phyloP scores from a whole-genome alignment of 495 filamentous ascomycete genomes.

The Trichoderma asperelloides region DNA sequence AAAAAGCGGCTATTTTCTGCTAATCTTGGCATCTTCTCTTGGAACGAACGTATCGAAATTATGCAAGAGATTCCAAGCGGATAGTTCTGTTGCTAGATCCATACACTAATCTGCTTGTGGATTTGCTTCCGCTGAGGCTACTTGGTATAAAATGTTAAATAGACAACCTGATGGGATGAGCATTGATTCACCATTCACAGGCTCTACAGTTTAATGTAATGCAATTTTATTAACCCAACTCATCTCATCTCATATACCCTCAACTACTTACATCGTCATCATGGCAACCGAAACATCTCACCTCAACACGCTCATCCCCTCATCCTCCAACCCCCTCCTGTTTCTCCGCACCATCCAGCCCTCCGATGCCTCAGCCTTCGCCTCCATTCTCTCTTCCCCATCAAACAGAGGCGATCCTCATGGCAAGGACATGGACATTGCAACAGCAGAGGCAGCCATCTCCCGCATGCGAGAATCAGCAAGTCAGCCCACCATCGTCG shows the following conservation, averaged over 20 bases:
- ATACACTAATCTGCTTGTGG: too few species aligned
- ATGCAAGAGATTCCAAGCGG: too few species aligned
- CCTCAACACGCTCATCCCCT: neutral
- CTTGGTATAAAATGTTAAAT: too few species aligned
- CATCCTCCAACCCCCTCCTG: neutral
- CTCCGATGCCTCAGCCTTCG: neutral
- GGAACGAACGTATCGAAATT: too few species aligned
- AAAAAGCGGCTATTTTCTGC: neutral
- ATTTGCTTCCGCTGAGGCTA: too few species aligned
- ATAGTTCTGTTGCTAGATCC: too few species aligned
- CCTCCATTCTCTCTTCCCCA: neutral
- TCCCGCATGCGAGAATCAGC: neutral
- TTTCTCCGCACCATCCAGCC: neutral
- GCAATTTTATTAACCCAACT: too few species aligned
- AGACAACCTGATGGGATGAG: too few species aligned
- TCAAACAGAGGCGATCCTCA: neutral
- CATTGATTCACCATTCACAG: too few species aligned
- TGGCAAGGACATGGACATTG: neutral
- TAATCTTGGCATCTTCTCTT: neutral
- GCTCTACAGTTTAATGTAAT: too few species aligned
- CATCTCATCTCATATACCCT: too few species aligned
- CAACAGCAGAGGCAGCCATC: neutral
- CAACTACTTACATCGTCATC: too few species aligned
- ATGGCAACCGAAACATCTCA: neutral
- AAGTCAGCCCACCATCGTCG: slow-evolving; percentile 1